Conservation (phyloP, 352 stramenopile genomes). For the Globisporangium cystogenes region DNA sequence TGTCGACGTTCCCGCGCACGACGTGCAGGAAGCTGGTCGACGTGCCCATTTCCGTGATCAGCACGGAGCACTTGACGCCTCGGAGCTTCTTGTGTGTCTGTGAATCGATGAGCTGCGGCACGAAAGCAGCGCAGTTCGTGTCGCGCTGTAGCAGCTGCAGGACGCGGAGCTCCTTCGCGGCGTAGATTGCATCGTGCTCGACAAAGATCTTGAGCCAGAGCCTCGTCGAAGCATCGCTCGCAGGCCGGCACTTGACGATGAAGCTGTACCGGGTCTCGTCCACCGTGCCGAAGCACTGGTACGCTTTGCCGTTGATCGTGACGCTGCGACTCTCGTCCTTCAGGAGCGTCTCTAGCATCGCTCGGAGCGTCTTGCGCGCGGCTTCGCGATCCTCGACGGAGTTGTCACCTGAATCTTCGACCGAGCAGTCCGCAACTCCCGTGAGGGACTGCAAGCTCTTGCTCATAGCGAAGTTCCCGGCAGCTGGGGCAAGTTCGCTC, state of each 20-base stretch:
- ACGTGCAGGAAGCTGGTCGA: conserved; percentile 33
- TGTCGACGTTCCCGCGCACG: conserved; percentile 27
- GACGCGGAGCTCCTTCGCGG: conserved; percentile 45
- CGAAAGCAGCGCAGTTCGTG: conserved; percentile 17
- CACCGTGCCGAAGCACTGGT: conserved; percentile 12
- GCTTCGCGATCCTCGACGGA: conserved; percentile 5
- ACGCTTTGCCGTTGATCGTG: conserved; percentile 7
- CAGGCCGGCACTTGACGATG: conserved; percentile 24
- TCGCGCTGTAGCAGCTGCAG: conserved; percentile 33
- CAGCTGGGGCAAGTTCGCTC: not conserved
- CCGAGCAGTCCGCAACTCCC: conserved; percentile 15
- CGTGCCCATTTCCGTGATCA: conserved; percentile 38
- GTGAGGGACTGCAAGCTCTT: conserved; percentile 23
- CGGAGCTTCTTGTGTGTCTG: conserved; percentile 22
- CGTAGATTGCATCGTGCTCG: conserved; percentile 44
- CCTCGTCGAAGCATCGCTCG: not conserved
- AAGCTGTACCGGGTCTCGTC: conserved; percentile 43
- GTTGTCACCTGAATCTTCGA: conserved; percentile 7
- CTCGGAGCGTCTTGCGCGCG: conserved; percentile 12
- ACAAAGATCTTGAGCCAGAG: conserved; percentile 55
- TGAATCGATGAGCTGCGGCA: conserved; percentile 26
- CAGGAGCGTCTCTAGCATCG: conserved; percentile 10
- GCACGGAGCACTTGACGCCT: conserved; percentile 34
- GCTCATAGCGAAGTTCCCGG: conserved; percentile 19
- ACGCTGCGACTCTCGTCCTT: conserved; percentile 1